Evolutionary conservation across 805 yeast genomes (phyloP).

Genomic region (Ogataea dorogensis): DNA sequence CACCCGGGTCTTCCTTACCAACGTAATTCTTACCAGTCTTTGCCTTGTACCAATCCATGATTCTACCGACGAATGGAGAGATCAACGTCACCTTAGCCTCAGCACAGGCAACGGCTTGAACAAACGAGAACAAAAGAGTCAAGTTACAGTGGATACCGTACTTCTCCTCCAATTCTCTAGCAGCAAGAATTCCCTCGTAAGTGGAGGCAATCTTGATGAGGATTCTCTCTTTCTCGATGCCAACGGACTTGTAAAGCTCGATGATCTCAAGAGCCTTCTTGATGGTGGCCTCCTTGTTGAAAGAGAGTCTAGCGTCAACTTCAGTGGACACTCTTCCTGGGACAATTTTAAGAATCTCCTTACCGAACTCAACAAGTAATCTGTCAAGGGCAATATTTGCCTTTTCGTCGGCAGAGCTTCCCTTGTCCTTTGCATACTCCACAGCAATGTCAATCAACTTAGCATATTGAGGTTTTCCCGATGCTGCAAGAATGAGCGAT

Average conservation of each 20-base stretch:
- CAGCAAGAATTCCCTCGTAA: slow-evolving; percentile 99
- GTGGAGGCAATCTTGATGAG: slow-evolving; percentile 97
- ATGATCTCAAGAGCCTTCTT: slow-evolving; percentile 92
- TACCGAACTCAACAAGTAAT: slow-evolving; percentile 93
- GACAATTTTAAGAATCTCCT: slow-evolving; percentile 85
- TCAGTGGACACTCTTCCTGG: slow-evolving; percentile 99
- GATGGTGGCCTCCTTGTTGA: slow-evolving; percentile 91
- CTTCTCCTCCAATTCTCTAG: slow-evolving; percentile 87
- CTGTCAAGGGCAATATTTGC: slow-evolving; percentile 86
- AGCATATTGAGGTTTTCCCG: slow-evolving; percentile 87
- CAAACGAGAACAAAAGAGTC: slow-evolving; percentile 91
- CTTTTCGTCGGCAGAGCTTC: slow-evolving; percentile 58
- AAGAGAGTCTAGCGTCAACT: slow-evolving; percentile 97
- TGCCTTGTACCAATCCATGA: slow-evolving; percentile 97
- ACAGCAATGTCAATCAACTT: slow-evolving; percentile 88
- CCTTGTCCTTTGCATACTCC: slow-evolving; percentile 71
- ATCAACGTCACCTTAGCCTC: slow-evolving; percentile 95
- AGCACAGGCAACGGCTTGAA: slow-evolving; percentile 98
- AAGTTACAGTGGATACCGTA: slow-evolving; percentile 92
- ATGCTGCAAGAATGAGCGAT: slow-evolving; percentile 92
- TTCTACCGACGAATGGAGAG: slow-evolving; percentile 99
- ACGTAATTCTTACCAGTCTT: slow-evolving; percentile 84
- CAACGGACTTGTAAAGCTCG: slow-evolving; percentile 77
- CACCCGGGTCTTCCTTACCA: slow-evolving; percentile 92
- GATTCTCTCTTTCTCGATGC: slow-evolving; percentile 85